Evolutionary conservation across 2,329 filamentous ascomycete genomes (phyloP).

Genomic region (Xylaria hypoxylon): DNA sequence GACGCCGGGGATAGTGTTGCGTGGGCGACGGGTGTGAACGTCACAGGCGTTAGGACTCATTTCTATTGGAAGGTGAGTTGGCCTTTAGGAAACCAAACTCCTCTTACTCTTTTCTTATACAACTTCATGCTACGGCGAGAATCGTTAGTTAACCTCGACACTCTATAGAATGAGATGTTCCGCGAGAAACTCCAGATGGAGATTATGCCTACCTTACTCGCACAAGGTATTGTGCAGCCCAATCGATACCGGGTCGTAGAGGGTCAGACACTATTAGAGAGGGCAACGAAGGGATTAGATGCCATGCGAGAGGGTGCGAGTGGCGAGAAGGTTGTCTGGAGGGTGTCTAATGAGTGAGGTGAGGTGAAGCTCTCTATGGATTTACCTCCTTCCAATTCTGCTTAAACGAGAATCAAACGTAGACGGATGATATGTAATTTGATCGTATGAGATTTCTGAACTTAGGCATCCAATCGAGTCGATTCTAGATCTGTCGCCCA

Average conservation of each 20-base stretch:
- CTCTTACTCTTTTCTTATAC: background rate
- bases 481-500: no score
- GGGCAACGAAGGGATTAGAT: slow-evolving; percentile 55
- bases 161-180: slow-evolving; percentile 64
- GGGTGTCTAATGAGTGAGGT: slow-evolving; percentile 42
- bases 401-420: background rate
- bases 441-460: background rate
- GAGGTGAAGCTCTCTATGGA: no score
- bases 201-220: slow-evolving; percentile 63
- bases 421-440: background rate
- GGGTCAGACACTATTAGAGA: slow-evolving; percentile 54
- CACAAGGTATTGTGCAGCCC: slow-evolving; percentile 54
- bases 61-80: slow-evolving; percentile 60
- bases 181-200: slow-evolving; percentile 65
- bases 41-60: slow-evolving; percentile 66
- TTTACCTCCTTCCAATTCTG: background rate
- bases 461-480: background rate
- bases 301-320: slow-evolving; percentile 55
- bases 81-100: slow-evolving; percentile 38
- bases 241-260: slow-evolving; percentile 58
- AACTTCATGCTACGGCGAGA: background rate
- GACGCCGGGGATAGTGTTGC: slow-evolving; percentile 57
- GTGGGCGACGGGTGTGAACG: slow-evolving; percentile 65
- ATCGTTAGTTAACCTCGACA: background rate
- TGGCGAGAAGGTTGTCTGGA: slow-evolving; percentile 57